A percentile compares a stretch with the other conserved stretches of the same genome.
phyloP scores from a whole-genome alignment of 192 early-diverging fungal genomes.

The Blastocladiella britannica region DNA sequence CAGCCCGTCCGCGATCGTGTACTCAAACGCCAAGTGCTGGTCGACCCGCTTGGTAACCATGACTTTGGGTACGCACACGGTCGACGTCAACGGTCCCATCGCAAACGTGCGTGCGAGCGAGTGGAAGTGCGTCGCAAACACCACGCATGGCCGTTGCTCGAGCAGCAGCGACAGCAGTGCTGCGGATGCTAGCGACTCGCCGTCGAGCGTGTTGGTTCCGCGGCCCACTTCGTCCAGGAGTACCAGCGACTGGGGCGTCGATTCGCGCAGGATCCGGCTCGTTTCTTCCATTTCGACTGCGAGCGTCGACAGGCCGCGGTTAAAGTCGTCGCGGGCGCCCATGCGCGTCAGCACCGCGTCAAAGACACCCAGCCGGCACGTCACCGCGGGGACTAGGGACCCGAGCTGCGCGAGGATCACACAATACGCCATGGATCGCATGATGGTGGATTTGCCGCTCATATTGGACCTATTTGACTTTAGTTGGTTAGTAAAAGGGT shows the following conservation, averaged over 20 bases:
- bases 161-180: slow-evolving; percentile 69
- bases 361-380: slow-evolving; percentile 51
- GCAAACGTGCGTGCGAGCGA: slow-evolving; percentile 73
- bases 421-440: slow-evolving; percentile 68
- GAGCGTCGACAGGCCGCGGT: slow-evolving; percentile 87
- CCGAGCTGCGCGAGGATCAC: slow-evolving; percentile 93
- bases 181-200: slow-evolving; percentile 83
- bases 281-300: slow-evolving; percentile 94
- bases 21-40: too few relatives aligned
- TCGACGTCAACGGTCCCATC: too few relatives aligned
- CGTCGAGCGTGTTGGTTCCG: slow-evolving; percentile 92
- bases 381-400: slow-evolving; percentile 72
- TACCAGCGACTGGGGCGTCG: slow-evolving; percentile 71
- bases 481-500: too few relatives aligned
- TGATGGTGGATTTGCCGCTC: slow-evolving; percentile 76
- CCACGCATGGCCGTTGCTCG: slow-evolving; percentile 60
- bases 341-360: slow-evolving; percentile 95
- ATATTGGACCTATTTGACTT: too few relatives aligned
- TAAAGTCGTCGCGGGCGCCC: slow-evolving; percentile 91
- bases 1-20: too few relatives aligned
- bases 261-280: slow-evolving; percentile 71
- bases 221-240: slow-evolving; percentile 95
- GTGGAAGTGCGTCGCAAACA: slow-evolving; percentile 95
- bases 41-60: too few relatives aligned
- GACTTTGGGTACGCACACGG: too few relatives aligned